Percentiles rank a stretch among this genome's conserved stretches.
phyloP scores from a whole-genome alignment of 805 yeast genomes.

The Candida sanyiensis region DNA sequence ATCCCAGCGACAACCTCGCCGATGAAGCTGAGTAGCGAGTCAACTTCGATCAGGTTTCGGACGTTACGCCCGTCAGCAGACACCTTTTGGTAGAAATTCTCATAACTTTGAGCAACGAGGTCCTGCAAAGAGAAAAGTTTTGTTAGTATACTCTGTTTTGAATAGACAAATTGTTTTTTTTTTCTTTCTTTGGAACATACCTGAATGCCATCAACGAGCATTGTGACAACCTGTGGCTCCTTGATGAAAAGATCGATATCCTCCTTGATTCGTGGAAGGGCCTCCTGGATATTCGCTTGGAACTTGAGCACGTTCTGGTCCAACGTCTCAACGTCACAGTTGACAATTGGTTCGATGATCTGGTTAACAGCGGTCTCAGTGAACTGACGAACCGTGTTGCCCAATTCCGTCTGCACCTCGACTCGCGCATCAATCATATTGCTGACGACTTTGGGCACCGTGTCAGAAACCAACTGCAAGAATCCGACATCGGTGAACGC shows the following conservation, averaged over 20 bases:
- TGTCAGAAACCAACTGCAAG: conserved; percentile 51
- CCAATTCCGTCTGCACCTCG: conserved; percentile 69
- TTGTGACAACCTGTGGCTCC: conserved; percentile 46
- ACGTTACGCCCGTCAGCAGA: conserved; percentile 20
- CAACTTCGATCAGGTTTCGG: conserved; percentile 49
- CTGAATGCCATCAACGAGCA: conserved; percentile 59
- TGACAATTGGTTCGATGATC: conserved; percentile 43
- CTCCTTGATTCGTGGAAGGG: conserved; percentile 49
- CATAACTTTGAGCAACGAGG: conserved; percentile 52
- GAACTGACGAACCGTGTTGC: conserved; percentile 63
- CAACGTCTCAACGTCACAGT: conserved; percentile 17
- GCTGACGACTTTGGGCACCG: conserved; percentile 74
- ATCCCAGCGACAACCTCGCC: conserved; percentile 30
- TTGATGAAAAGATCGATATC: conserved; percentile 50
- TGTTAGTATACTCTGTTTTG: conserved; percentile 2
- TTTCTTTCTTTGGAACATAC: conserved; percentile 3
- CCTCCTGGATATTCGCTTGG: conserved; percentile 43
- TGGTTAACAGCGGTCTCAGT: conserved; percentile 50
- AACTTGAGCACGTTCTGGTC: conserved; percentile 35
- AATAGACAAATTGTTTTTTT: no score
- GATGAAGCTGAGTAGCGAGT: conserved; percentile 48
- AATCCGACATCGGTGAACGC: conserved; percentile 23
- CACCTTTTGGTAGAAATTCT: conserved; percentile 37
- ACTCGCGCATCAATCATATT: conserved; percentile 74
- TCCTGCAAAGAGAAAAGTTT: conserved; percentile 32